Conservation (phyloP, 768 basidiomycete species). For the Leccinellum rugosiceps region DNA sequence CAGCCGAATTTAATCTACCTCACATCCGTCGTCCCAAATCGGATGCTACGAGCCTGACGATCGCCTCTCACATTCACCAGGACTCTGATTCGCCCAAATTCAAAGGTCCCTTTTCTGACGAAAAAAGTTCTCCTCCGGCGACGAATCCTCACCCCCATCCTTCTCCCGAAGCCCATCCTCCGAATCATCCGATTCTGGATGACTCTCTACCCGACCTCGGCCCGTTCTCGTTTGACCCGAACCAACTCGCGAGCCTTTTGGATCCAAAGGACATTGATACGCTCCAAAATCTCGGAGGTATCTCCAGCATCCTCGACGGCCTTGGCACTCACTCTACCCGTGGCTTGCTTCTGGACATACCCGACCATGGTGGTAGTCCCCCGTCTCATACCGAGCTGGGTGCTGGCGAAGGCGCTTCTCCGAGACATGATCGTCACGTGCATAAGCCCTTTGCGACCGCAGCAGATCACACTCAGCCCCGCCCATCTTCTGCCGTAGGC, state of each 20-base stretch:
- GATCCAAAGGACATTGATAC: constrained; percentile 81
- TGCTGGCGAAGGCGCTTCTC: constrained; percentile 31
- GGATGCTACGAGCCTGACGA: constrained; percentile 32
- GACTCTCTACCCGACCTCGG: constrained; percentile 51
- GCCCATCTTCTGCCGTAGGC: constrained; percentile 9
- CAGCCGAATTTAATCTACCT: constrained; percentile 26
- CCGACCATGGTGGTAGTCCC: not conserved
- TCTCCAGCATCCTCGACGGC: constrained; percentile 58
- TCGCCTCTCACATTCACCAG: constrained; percentile 37
- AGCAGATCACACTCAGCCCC: constrained; percentile 7
- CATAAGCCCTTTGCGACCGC: not conserved
- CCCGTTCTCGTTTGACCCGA: constrained; percentile 74
- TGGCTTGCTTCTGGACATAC: constrained; percentile 36
- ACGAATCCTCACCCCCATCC: constrained; percentile 24
- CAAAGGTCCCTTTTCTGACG: not conserved
- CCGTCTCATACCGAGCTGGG: constrained; percentile 20
- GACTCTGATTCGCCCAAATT: constrained; percentile 36
- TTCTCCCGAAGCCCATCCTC: constrained; percentile 17
- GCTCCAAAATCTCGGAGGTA: constrained; percentile 71
- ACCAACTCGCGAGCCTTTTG: constrained; percentile 75
- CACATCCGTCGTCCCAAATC: constrained; percentile 35
- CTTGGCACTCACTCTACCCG: constrained; percentile 62
- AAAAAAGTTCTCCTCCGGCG: constrained; percentile 12
- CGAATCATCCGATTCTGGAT: constrained; percentile 29
- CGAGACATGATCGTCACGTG: constrained; percentile 29